A percentile compares a stretch with the other conserved stretches of the same genome.
phyloP scores from a whole-genome alignment of 176 grass and related monocot species.

The Oryza meyeriana region DNA sequence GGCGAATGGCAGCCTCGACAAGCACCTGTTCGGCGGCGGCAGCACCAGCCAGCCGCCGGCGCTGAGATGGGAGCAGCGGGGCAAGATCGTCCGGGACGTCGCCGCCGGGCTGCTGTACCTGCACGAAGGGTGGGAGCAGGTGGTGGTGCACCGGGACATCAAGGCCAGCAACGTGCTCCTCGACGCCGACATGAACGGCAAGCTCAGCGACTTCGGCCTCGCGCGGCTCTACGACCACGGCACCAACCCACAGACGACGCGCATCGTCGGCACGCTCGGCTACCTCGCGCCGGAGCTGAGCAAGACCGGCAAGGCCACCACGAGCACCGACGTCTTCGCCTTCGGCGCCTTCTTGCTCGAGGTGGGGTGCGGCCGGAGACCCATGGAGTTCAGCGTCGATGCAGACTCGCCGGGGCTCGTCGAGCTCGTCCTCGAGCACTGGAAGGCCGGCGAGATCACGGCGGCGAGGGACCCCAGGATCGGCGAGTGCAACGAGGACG shows the following conservation, averaged over 20 bases:
- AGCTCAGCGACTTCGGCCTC: conserved; percentile 84
- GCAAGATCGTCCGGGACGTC: conserved; percentile 53
- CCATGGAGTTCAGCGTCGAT: conserved; percentile 19
- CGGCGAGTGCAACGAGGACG: conserved; percentile 36
- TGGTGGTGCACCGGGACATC: conserved; percentile 91
- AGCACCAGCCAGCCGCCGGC: not conserved
- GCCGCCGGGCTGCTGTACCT: conserved; percentile 71
- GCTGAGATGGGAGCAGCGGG: conserved; percentile 60
- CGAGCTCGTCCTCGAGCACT: conserved; percentile 60
- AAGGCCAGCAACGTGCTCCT: conserved; percentile 85
- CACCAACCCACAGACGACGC: conserved; percentile 46
- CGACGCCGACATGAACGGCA: conserved; percentile 65
- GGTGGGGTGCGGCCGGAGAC: conserved; percentile 55
- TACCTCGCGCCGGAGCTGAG: conserved; percentile 83
- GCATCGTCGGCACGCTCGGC: conserved; percentile 53
- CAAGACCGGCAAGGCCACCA: conserved; percentile 75
- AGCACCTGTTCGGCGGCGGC: conserved; percentile 39
- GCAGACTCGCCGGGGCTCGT: conserved; percentile 42
- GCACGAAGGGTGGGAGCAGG: conserved; percentile 86
- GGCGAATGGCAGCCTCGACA: conserved; percentile 68
- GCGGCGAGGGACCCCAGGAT: conserved; percentile 52
- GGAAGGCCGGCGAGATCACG: conserved; percentile 45
- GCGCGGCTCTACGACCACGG: conserved; percentile 73
- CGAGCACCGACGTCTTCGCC: conserved; percentile 60
- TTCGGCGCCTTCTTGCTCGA: conserved; percentile 71